Percentiles rank a stretch among this genome's conserved stretches.
Conservation (phyloP, 176 grass and related monocot species). For the Puya raimondii region DNA sequence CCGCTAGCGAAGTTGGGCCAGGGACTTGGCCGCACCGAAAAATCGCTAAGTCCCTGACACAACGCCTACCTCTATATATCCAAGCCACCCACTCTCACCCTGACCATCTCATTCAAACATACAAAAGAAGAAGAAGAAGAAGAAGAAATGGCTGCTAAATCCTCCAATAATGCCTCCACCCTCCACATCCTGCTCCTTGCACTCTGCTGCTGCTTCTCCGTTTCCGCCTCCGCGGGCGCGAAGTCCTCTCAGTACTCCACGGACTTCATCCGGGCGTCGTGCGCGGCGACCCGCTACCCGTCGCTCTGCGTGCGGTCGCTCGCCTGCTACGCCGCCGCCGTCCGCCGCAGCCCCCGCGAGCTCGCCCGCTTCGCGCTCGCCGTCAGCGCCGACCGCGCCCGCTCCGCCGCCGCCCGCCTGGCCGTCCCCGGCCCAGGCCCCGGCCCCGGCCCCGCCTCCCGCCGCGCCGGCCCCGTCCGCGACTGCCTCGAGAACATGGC, state of each 20-base stretch:
- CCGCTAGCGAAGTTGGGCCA: too few species aligned
- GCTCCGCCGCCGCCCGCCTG: constrained; percentile 52
- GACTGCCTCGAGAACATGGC: constrained; percentile 92
- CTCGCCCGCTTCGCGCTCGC: constrained; percentile 73
- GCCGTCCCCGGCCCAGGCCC: constrained; percentile 11
- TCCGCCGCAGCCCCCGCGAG: constrained; percentile 52
- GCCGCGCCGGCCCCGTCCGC: constrained; percentile 30
- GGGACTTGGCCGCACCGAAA: too few species aligned
- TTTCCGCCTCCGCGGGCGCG: background rate
- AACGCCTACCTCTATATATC: too few species aligned
- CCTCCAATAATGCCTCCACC: too few species aligned
- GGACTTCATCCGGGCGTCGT: constrained; percentile 71
- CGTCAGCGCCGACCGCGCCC: constrained; percentile 68
- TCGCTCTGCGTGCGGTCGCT: constrained; percentile 70
- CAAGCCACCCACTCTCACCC: too few species aligned
- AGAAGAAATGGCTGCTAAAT: too few species aligned
- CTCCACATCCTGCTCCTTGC: too few species aligned
- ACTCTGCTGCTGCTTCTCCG: background rate
- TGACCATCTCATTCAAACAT: too few species aligned
- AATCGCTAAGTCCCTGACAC: too few species aligned
- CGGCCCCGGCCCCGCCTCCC: background rate
- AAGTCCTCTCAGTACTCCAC: background rate
- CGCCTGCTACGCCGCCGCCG: constrained; percentile 35
- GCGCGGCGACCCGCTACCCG: constrained; percentile 72
- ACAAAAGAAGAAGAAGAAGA: too few species aligned